A percentile compares a stretch with the other conserved stretches of the same genome.
Evolutionary conservation across 2,329 filamentous ascomycete species (phyloP).

Genomic region (Fusarium brevicatenulatum): DNA sequence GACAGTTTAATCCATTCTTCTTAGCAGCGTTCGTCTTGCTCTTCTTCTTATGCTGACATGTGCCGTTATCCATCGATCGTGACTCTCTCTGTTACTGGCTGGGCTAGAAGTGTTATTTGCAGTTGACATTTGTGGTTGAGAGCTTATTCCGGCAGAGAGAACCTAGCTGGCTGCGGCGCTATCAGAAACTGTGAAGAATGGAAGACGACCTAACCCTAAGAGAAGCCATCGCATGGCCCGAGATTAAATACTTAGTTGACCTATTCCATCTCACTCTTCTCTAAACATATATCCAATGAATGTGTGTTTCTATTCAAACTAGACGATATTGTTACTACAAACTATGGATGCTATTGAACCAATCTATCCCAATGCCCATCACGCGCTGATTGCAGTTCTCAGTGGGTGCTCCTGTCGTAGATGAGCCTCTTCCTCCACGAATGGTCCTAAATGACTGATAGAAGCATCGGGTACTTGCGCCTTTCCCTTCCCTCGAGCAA

Average conservation of each 20-base stretch:
- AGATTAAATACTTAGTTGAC: accelerated
- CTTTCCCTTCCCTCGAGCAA: not conserved
- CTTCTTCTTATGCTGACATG: too few relatives aligned
- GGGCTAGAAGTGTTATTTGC: too few relatives aligned
- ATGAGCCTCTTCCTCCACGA: not conserved
- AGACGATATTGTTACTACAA: not conserved
- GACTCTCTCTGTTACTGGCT: too few relatives aligned
- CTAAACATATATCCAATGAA: not conserved
- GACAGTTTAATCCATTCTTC: not conserved
- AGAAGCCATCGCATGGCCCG: accelerated
- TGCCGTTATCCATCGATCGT: too few relatives aligned
- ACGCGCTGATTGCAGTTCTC: not conserved
- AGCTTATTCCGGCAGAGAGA: too few relatives aligned
- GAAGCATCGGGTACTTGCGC: not conserved
- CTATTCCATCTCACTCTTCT: accelerated
- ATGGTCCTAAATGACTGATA: not conserved
- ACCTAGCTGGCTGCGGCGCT: too few relatives aligned
- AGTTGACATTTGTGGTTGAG: too few relatives aligned
- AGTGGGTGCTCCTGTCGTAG: not conserved
- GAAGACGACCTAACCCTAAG: accelerated
- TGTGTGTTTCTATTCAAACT: not conserved
- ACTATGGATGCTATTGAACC: not conserved
- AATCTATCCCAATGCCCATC: not conserved
- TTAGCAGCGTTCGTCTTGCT: accelerated
- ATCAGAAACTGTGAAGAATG: too few relatives aligned